Evolutionary conservation across 129 eudicot genomes (phyloP).

Genomic region (Cynara cardunculus): DNA sequence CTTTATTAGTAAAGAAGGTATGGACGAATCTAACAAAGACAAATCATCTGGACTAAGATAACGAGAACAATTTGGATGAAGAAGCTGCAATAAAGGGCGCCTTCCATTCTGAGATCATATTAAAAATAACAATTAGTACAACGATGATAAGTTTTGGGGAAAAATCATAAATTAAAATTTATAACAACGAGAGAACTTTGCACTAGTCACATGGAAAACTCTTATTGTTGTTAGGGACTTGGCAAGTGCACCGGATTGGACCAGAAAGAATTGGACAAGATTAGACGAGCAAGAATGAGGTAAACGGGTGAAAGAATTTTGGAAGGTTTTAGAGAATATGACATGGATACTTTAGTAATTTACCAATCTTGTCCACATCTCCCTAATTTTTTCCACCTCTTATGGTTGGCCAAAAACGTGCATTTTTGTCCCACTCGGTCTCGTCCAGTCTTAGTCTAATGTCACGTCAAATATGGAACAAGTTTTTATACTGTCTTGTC

Average conservation of each 20-base stretch:
- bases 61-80: constrained; percentile 80
- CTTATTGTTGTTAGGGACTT: background rate
- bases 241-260: too few species aligned
- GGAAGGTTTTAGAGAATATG: too few species aligned
- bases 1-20: constrained; percentile 64
- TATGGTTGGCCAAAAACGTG: too few species aligned
- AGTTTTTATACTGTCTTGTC: too few species aligned
- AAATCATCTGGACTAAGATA: constrained; percentile 83
- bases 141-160: background rate
- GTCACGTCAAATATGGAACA: too few species aligned
- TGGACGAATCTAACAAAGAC: constrained; percentile 49
- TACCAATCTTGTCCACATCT: background rate
- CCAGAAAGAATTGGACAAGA: too few species aligned
- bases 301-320: too few species aligned
- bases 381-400: background rate
- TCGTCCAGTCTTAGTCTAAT: too few species aligned
- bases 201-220: background rate
- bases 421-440: too few species aligned
- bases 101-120: constrained; percentile 54
- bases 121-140: background rate
- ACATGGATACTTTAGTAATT: background rate
- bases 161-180: background rate
- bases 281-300: too few species aligned
- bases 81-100: constrained; percentile 81
- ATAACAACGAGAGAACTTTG: background rate